Evolutionary conservation across 768 basidiomycete species (phyloP), one percentile per base, ranked within the genome.

Genomic region (Hirschioporus abietinus): DNA sequence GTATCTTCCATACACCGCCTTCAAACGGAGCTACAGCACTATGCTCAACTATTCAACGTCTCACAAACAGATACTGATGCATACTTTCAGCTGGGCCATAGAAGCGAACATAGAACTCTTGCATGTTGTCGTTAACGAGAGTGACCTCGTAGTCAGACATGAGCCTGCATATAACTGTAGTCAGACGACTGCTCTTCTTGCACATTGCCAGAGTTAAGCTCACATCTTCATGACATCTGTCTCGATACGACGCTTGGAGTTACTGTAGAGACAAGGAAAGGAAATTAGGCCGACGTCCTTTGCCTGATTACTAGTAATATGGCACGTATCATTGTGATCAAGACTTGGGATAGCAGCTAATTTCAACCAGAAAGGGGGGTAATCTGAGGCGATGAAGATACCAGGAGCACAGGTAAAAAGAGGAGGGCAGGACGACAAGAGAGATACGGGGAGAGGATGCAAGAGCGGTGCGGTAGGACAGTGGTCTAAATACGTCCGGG

Each of bases 191-290:
- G 30, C 52, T 52, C 64, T 30, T 42, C 35, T n/a, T 69, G 65
- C 25, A 64, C 20, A 30, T 24, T 36, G 23, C 60, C 35, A 59
- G 26, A 27, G 59, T 59, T 4, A 34, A 7, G 78, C 86, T 74
- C 76, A 96, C 96, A 99, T 82, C 82, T 98, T 99, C 96, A 98
- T 97, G 64, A 99, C 96, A 83, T 99, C 97, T 63, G 95, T 98
- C 78, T 99, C 96, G 77, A 97, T 96, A 68, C 96, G 90, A 68
- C 96, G 91, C 79, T 93, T 97, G 69, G 93, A 90, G 73, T 89
- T 88, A 74, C 90, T 88, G 92, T 92, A 78, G 72, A 76, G 63
- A 67, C 70, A 68, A 64, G 36, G 70, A 36, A 75, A 82, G 67
- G 82, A 76, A 68, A 69, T 60, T 61, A 58, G n/a, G 35, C 35